A percentile compares a stretch with the other conserved stretches of the same genome.
Evolutionary conservation across 2,329 filamentous ascomycete genomes (phyloP).

Genomic region (Claviceps quebecensis): DNA sequence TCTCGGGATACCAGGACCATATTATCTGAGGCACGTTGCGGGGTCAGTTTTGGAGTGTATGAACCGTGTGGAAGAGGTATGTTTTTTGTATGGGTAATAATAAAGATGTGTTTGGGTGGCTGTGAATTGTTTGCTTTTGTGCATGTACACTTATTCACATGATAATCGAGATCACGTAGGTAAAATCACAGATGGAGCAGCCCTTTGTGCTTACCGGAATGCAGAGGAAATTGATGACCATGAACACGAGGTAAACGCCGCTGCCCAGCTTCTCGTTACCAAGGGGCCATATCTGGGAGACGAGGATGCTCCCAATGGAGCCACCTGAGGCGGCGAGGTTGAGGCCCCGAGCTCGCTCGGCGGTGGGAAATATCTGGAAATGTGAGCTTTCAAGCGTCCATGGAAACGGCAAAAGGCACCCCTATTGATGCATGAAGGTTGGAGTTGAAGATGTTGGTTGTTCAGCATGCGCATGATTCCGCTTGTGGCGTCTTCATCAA

Average conservation of each 20-base stretch:
- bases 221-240: slow-evolving; percentile 16
- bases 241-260: slow-evolving; percentile 44
- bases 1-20: slow-evolving; percentile 30
- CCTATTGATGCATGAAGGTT: no score
- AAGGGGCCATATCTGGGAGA: slow-evolving; percentile 41
- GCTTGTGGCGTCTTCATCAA: not conserved
- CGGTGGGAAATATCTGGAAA: slow-evolving; percentile 38
- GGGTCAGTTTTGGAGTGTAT: not conserved
- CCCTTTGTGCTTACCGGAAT: slow-evolving; percentile 5
- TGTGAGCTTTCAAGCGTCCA: no score
- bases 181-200: no score
- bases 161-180: no score
- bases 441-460: no score
- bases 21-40: slow-evolving; percentile 19
- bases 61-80: not conserved
- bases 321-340: slow-evolving; percentile 41
- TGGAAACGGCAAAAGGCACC: no score
- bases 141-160: no score
- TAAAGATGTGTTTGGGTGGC: no score
- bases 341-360: slow-evolving; percentile 40
- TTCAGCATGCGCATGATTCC: no score
- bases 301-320: slow-evolving; percentile 40
- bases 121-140: no score
- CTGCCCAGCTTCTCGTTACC: slow-evolving; percentile 35
- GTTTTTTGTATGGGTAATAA: not conserved